Evolutionary conservation across 148 eudicot species (phyloP), one percentile per base, ranked within the genome.

Genomic region (Camellia sinensis): DNA sequence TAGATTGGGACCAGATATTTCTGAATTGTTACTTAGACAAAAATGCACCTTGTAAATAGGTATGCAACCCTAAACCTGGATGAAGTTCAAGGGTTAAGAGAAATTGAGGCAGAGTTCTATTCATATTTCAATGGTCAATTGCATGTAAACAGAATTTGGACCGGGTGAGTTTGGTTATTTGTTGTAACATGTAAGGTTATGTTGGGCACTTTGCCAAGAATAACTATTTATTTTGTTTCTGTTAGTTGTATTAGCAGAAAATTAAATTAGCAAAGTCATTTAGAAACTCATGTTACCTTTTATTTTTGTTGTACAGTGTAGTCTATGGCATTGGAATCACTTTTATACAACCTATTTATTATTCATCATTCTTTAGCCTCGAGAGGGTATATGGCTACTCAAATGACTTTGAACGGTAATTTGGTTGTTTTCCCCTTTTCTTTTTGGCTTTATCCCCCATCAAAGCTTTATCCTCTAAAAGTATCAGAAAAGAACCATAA

Each of bases 111-210:
- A 12, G 87, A 87, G 44, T 81, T 88, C 19, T 88, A 80, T 78
- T 91, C 92, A 53, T 91, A 83, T 82, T 91, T 91, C 83, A 84
- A 89, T 80, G 95, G 92, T 53, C 92, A 85, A 79, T 78, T 88
- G 79, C 91, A 87, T 67, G 80, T 50, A 54, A 91, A 91, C 83
- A 89, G 85, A 82, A 76, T 89, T 64, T 89, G 92, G 95, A 88
- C 90, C 56, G 92, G 95, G 95, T 89, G 85, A 87, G 90, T 82
- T 73, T 60, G 63, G 5, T 10, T 21, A 3, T 54, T 74, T 57
- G 41, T 40, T 81, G 59, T 67, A 13, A 76, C 48, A 62, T 72
- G 67, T 61, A 12, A 46, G 56, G 43, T 74, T 83, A 66, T 37
- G 37, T 67, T 45, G 53, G 18, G 3, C 52, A 56, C 37, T 67